Evolutionary conservation across 2,329 filamentous ascomycete species (phyloP), one percentile per base, ranked within the genome.

Genomic region (Verticillium zaregamsianum): DNA sequence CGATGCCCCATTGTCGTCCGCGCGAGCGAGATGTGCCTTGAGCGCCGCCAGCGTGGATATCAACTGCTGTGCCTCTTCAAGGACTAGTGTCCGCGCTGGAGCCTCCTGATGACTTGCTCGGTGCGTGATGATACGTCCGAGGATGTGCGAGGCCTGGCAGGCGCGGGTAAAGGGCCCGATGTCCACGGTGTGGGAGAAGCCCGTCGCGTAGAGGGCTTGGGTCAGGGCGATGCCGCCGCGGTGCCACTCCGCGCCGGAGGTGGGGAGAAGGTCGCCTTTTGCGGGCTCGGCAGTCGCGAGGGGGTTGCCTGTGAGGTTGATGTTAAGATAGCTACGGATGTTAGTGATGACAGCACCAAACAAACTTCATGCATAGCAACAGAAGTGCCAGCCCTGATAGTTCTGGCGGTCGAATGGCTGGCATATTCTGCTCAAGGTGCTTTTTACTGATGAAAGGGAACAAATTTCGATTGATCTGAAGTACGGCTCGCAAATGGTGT

Each of bases 131-230:
- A 74, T 72, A 17, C 69, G 69, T 1, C 73, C 72, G 3, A 73
- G 67, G 2, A 73, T 63, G 32, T 75, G 73, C 2, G 69, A 64
- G 9, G 72, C 69, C 58, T 75, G 73, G 52, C 73, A 73, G 8
- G 69, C 62, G 9, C 69, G 66, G 12, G 72, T 73, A 63, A 72
- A 75, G 1, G 68, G 39, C 0, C 67, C 64, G 0, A 69, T 55
- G 3, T 57, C 64, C 2, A 62, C 63, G 1, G 57, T 57, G 12
- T 49, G 60, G 11, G 59, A 63, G 56, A 69, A 68, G 6, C 62
- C 61, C 5, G 35, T 49, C 0, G 64, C 65, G 57, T 64, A 67
- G 1, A 68, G 57, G 1, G 65, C 55, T 56, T 68, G 68, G 54
- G 69, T 72, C 4, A 68, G 64, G 5, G 69, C 69, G 8, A 74